Conservation (phyloP, 2,329 filamentous ascomycete species). For the Fusarium luffae region DNA sequence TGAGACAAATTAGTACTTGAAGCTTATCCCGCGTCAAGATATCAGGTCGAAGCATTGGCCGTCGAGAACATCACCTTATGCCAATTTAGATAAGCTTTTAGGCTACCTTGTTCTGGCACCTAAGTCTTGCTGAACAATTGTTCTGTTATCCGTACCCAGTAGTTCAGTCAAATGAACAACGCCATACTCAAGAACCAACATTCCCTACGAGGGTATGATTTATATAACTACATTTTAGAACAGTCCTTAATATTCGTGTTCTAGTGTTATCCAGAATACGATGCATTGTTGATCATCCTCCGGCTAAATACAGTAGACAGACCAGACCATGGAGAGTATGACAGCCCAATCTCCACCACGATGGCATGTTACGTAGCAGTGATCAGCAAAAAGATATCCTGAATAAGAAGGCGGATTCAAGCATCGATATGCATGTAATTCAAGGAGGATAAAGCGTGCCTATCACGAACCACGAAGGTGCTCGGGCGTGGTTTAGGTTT, state of each 20-base stretch:
- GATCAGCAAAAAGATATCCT: constrained; percentile 15
- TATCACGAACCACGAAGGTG: constrained; percentile 14
- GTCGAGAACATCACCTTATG: neutral
- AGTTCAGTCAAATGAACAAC: neutral
- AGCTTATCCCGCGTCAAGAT: neutral
- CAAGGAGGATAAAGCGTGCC: constrained; percentile 3
- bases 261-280: neutral
- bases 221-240: neutral
- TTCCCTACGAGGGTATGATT: neutral
- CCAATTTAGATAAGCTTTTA: neutral
- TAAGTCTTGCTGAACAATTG: neutral
- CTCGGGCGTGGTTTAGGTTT: neutral
- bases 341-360: neutral
- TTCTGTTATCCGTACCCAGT: neutral
- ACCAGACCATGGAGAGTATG: neutral
- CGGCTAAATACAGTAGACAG: neutral
- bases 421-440: constrained; percentile 13
- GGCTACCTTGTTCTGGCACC: too few species aligned
- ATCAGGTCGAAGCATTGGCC: too few species aligned
- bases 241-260: neutral
- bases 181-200: neutral
- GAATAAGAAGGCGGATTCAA: constrained; percentile 14
- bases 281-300: neutral
- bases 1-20: neutral
- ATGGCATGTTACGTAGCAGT: constrained; percentile 9